Base-by-base conservation (phyloP, 2,329 filamentous ascomycete genomes). In the Lasiodiplodia sp. region DNA sequence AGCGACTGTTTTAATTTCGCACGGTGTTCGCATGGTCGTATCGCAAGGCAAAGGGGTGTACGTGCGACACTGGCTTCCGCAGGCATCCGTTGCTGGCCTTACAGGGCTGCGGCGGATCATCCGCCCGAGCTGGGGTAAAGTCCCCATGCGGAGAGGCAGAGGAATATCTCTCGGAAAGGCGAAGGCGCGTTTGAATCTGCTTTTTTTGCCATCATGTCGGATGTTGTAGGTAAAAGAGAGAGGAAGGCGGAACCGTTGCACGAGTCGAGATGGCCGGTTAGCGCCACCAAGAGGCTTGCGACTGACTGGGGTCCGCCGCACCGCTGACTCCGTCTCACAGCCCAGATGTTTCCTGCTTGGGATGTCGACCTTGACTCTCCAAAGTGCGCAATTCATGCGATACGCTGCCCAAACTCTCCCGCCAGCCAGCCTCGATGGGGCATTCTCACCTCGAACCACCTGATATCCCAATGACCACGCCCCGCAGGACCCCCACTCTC, bases 11-110 rank as follows among this genome's bases (percentile, higher is more conserved):
- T 49, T 51, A 63, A 63, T 63, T 18, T 63, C 58, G 58, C 60
- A 64, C 60, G 25, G 60, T 18, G 44, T 37, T 38, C 60, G 44
- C 51, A 38, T n/a, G 23, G 8, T 62, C 40, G 58, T 62, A 62
- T 64, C 34, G n/a, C 60, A 52, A 18, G 60, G 28, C 55, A 38
- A 51, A 4, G 44, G 44, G 12, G 47, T 14, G 25, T 18, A 44
- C 40, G 58, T 31, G 58, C 58, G 44, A 51, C 58, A 28, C 25
- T 63, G 58, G 58, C 28, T 52, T 64, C 60, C 60, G 60, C 31
- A 49, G 31, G 28, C 60, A 52, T 52, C 44, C 60, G 60, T n/a
- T 40, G 60, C 40, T 37, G 60, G 60, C 60, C 40, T 31, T 64
- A 18, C 60, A 64, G 8, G 47, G 60, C 47, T 18, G 28, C 44